Base-by-base conservation (phyloP, 1,284 basidiomycete species). In the Tilletia caries region DNA sequence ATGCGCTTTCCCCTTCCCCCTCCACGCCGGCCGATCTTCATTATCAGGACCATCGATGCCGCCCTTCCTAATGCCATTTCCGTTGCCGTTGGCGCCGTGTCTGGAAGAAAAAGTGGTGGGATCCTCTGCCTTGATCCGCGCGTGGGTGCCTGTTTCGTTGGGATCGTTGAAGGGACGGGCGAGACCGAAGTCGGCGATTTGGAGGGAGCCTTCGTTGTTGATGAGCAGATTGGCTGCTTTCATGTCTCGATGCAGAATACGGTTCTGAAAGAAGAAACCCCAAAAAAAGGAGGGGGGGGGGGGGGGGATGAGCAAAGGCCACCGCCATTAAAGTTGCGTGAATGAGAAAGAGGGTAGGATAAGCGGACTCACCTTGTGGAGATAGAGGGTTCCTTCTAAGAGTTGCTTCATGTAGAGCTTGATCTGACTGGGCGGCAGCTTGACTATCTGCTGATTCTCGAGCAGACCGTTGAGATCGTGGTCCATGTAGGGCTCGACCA, bases 401-500 rank as follows among this genome's bases (percentile, higher is more conserved):
- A 98, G 87, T 84, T 98, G 95, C 83, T 90, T 91, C 89, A 96
- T 92, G 83, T 98, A 95, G 52, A 96, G 86, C 86, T 98, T 99
- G 85, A 97, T 93, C 48, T 91, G 88, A 44, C 73, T 74, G 64
- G 77, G 73, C 27, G 76, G 78, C 41, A 83, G 74, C n/a, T 74
- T 75, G 13, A 80, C 77, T 25, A 68, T 72, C 67, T 91, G 90
- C 34, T 84, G 83, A 48, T 79, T 76, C 83, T 95, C 92, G 67
- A 98, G 85, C 65, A 98, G 84, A 1, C 96, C 96, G 13, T 95
- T 94, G 29, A 99, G 88, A 85, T 99, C 95, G 82, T 99, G 96
- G 79, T 98, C 95, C 94, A 98, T 97, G 85, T 96, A 98, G 0
- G 95, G 95, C 82, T 98, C 98, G 41, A 98, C 95, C 95, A 98